phyloP scores from a whole-genome alignment of 2,329 filamentous ascomycete genomes.

The Arthrinium puccinioides region DNA sequence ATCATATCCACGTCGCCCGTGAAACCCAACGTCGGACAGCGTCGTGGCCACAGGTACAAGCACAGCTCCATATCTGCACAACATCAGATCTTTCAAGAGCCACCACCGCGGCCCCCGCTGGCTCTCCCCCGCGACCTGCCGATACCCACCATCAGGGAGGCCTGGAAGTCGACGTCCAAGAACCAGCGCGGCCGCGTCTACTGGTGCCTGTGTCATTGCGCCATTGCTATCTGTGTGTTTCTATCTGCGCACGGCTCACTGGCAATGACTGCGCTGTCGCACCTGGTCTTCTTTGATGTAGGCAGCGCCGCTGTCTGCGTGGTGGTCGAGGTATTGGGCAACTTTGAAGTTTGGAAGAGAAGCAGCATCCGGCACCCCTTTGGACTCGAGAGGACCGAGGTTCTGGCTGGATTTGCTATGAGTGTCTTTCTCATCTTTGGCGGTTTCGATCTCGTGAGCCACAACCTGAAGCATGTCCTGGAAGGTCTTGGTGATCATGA shows the following conservation, averaged over 20 bases:
- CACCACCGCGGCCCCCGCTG: slow-evolving; percentile 74
- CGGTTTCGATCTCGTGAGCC: slow-evolving; percentile 89
- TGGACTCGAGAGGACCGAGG: slow-evolving; percentile 83
- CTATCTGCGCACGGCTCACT: slow-evolving; percentile 80
- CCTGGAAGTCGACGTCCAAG: slow-evolving; percentile 80
- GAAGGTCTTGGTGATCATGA: slow-evolving; percentile 64
- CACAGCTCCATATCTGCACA: slow-evolving; percentile 83
- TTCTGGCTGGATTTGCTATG: slow-evolving; percentile 92
- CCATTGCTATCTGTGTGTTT: slow-evolving; percentile 77
- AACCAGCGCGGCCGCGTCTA: slow-evolving; percentile 77
- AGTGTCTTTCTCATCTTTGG: slow-evolving; percentile 96
- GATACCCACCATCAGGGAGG: slow-evolving; percentile 82
- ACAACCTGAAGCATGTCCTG: slow-evolving; percentile 88
- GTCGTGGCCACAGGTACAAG: slow-evolving; percentile 95
- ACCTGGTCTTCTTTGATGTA: slow-evolving; percentile 92
- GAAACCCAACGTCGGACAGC: slow-evolving; percentile 82
- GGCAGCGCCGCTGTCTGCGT: slow-evolving; percentile 88
- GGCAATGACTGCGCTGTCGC: slow-evolving; percentile 85
- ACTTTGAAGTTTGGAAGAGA: slow-evolving; percentile 96
- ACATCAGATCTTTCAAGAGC: slow-evolving; percentile 94
- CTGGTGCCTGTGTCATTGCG: slow-evolving; percentile 86
- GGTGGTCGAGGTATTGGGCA: slow-evolving; percentile 83
- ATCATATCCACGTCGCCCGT: slow-evolving; percentile 67
- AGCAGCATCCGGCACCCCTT: slow-evolving; percentile 92
- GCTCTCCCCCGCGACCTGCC: slow-evolving; percentile 87